Percentiles rank a stretch among this genome's conserved stretches.
phyloP scores from a whole-genome alignment of 441 rosid genomes.

The Geranium incanum region DNA sequence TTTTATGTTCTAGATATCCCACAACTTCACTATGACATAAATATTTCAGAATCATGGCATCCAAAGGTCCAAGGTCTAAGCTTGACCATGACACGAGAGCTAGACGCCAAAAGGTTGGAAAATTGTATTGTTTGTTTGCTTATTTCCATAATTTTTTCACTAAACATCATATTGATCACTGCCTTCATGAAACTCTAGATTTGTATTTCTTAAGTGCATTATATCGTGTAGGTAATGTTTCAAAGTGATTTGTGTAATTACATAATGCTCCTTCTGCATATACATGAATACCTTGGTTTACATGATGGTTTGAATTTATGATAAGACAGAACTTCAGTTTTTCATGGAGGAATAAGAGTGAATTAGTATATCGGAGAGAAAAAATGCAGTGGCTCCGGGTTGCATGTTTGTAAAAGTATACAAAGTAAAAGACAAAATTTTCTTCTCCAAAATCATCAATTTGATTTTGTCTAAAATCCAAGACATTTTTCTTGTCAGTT shows the following conservation, averaged over 20 bases:
- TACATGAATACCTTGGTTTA: not conserved
- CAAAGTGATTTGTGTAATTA: not conserved
- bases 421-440: not conserved
- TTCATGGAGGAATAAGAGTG: not conserved
- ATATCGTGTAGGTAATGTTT: not conserved
- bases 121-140: not conserved
- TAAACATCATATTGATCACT: not conserved
- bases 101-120: constrained; percentile 72
- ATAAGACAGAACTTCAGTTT: not conserved
- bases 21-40: constrained; percentile 20
- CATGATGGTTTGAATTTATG: not conserved
- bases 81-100: constrained; percentile 71
- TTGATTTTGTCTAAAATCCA: not conserved
- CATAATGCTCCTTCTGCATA: not conserved
- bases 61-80: constrained; percentile 67
- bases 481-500: not conserved
- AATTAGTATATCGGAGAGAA: not conserved
- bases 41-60: constrained; percentile 38
- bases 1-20: constrained; percentile 18
- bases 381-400: not conserved
- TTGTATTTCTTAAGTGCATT: not conserved
- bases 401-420: not conserved
- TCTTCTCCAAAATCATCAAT: not conserved
- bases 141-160: not conserved
- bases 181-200: constrained; percentile 5